These are phyloP conservation scores for Aspergillus campestris DNA, from an alignment of 495 filamentous ascomycete genomes.

Conservation along the genomic window DNA sequence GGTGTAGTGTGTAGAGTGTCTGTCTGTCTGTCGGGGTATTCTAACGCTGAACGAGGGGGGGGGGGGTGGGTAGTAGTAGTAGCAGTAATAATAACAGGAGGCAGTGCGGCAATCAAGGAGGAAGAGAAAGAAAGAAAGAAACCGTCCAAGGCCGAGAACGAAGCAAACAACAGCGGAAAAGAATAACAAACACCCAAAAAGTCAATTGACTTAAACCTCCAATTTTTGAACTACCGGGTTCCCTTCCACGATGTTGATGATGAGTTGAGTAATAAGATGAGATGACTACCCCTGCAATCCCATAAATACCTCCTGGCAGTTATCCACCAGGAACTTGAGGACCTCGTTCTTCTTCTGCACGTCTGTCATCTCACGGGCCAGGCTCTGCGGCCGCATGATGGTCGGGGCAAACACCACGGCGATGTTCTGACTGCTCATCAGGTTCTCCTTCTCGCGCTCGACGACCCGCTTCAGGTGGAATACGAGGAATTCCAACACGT, in stretches of 20 bases:
- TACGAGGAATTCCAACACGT: constrained; percentile 86
- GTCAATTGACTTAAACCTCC: too few species aligned
- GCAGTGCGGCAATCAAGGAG: constrained; percentile 1
- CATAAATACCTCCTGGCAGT: constrained; percentile 71
- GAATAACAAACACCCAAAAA: not conserved
- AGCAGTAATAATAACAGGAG: constrained; percentile 2
- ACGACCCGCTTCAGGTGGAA: constrained; percentile 92
- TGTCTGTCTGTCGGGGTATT: constrained; percentile 5
- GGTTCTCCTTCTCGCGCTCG: constrained; percentile 69
- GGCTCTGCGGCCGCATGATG: constrained; percentile 80
- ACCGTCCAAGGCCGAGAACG: constrained; percentile 1
- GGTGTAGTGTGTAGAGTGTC: not conserved
- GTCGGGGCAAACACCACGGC: constrained; percentile 98
- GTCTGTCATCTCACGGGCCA: constrained; percentile 93
- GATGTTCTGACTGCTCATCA: constrained; percentile 91
- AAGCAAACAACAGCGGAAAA: constrained; percentile 3
- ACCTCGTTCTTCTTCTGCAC: constrained; percentile 86
- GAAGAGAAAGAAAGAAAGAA: not conserved
- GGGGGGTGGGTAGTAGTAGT: not conserved
- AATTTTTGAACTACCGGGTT: too few species aligned
- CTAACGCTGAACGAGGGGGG: not conserved
- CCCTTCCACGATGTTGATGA: too few species aligned
- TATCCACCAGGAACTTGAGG: constrained; percentile 83
- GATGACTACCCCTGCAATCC: constrained; percentile 25
- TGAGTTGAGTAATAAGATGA: not conserved